These are phyloP conservation scores for Russula foetens DNA, from an alignment of 768 basidiomycete genomes.

Conservation along the genomic window DNA sequence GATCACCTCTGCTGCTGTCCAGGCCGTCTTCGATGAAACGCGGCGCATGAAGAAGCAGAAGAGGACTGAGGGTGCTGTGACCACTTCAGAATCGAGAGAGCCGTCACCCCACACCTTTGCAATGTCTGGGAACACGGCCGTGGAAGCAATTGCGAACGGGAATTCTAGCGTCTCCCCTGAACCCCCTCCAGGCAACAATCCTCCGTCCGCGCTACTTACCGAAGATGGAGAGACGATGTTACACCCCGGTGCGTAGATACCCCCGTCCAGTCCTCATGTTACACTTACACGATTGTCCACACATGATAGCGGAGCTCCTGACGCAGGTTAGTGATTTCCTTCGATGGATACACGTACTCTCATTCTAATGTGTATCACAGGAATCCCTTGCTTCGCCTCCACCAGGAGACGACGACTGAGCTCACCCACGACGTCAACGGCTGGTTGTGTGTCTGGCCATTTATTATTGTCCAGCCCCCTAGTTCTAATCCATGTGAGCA, in stretches of 20 bases:
- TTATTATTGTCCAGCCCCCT: background rate
- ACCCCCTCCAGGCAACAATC: constrained; percentile 40
- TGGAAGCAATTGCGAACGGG: background rate
- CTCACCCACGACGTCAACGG: background rate
- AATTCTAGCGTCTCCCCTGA: constrained; percentile 12
- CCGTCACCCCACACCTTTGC: background rate
- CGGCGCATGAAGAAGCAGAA: constrained; percentile 24
- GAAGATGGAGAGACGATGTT: constrained; percentile 63
- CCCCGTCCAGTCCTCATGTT: background rate
- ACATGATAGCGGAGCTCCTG: constrained; percentile 44
- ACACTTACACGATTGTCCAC: constrained; percentile 6
- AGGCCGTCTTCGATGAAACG: constrained; percentile 31
- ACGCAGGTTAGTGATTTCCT: constrained; percentile 42
- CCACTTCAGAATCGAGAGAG: background rate
- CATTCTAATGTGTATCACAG: constrained; percentile 27
- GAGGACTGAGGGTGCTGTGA: background rate
- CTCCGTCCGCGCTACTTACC: constrained; percentile 38
- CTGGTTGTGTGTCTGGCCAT: background rate
- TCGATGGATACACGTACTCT: constrained; percentile 9
- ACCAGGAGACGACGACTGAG: constrained; percentile 33
- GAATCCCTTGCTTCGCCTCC: constrained; percentile 67
- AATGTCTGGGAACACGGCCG: background rate
- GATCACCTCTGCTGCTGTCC: constrained; percentile 24
- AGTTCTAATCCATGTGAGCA: background rate
- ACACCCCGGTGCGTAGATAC: constrained; percentile 45